Evolutionary conservation across 208 protist genomes (phyloP).

Genomic region (Leishmania braziliensis): DNA sequence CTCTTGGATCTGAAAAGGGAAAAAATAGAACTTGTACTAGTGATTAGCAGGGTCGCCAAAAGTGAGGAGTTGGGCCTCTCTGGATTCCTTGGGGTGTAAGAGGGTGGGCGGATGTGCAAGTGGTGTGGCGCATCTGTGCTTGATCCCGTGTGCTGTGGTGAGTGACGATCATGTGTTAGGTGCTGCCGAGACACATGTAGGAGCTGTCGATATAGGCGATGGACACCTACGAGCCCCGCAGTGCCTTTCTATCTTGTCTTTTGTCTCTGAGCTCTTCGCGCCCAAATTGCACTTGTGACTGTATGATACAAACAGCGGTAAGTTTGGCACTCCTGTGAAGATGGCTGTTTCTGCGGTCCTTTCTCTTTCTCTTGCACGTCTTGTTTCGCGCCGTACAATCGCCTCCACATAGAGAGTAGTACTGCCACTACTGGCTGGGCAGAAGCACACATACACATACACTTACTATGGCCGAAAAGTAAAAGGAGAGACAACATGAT

Average conservation of each 20-base stretch:
- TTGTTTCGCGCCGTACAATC: not conserved
- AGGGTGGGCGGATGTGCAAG: not conserved
- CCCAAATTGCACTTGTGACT: not conserved
- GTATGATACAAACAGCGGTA: not conserved
- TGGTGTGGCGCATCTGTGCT: not conserved
- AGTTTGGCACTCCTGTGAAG: not conserved
- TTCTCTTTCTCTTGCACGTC: not conserved
- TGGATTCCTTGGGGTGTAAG: not conserved
- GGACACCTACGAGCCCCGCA: not conserved
- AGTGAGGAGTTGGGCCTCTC: not conserved
- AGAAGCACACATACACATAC: not conserved
- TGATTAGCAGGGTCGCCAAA: not conserved
- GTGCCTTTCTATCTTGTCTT: not conserved
- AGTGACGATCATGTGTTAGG: not conserved
- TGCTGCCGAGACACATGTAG: not conserved
- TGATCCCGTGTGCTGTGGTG: not conserved
- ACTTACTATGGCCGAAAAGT: not conserved
- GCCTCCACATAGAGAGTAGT: not conserved
- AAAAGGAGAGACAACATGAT: slow-evolving; percentile 45
- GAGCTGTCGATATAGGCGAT: not conserved
- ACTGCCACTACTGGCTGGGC: too few species aligned
- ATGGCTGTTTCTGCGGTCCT: not conserved
- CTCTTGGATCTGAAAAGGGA: not conserved
- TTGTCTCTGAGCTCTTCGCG: not conserved
- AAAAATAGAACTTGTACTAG: not conserved